Evolutionary conservation across 1,284 basidiomycete species (phyloP).

Genomic region (Cryptococcus deneoformans): DNA sequence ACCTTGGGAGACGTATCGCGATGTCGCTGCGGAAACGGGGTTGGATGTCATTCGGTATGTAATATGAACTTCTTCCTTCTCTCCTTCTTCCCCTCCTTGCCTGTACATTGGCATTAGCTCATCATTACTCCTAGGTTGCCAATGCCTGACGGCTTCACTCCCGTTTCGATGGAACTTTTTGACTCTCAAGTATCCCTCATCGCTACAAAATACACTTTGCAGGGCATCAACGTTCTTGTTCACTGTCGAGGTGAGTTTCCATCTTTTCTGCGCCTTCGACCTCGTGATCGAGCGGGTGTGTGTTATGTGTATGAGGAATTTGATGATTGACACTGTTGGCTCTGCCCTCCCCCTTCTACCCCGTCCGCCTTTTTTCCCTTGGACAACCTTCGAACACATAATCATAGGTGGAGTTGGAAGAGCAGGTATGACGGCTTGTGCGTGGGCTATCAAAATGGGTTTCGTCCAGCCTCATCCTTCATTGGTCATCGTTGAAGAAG

Average conservation of each 20-base stretch:
- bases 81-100: background rate
- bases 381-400: background rate
- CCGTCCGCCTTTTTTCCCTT: background rate
- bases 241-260: conserved; percentile 74
- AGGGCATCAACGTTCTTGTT: conserved; percentile 71
- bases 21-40: conserved; percentile 61
- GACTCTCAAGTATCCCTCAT: conserved; percentile 70
- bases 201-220: conserved; percentile 70
- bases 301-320: background rate
- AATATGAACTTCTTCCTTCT: background rate
- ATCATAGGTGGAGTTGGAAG: conserved; percentile 71
- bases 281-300: background rate
- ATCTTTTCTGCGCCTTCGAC: background rate
- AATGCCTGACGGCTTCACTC: conserved; percentile 86
- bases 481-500: conserved; percentile 28
- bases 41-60: conserved; percentile 68
- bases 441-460: conserved; percentile 91
- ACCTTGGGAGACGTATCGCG: conserved; percentile 73
- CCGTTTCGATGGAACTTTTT: conserved; percentile 61
- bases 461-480: conserved; percentile 54
- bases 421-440: conserved; percentile 87
- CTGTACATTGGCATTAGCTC: background rate
- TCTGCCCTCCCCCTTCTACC: background rate
- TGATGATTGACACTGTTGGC: background rate
- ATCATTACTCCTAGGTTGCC: conserved; percentile 61